phyloP scores from a whole-genome alignment of 1,284 basidiomycete species.

The Leccinum insolens region DNA sequence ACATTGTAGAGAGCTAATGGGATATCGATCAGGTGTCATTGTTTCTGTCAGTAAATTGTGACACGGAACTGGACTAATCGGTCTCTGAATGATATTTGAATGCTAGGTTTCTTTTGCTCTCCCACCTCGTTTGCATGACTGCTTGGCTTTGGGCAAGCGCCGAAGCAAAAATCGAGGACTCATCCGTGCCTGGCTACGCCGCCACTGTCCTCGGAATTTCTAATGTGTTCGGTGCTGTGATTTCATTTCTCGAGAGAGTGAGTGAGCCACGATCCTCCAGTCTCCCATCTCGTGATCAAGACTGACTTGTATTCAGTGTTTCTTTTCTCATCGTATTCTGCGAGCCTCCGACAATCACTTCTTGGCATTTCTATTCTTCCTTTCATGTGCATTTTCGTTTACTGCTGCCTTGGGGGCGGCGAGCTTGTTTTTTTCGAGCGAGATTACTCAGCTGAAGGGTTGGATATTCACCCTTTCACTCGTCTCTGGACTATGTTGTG shows the following conservation, averaged over 20 bases:
- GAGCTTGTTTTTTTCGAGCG: conserved; percentile 20
- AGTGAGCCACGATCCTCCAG: conserved; percentile 11
- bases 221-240: conserved; percentile 14
- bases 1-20: conserved; percentile 7
- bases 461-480: conserved; percentile 26
- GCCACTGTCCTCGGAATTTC: conserved; percentile 25
- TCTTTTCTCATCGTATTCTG: conserved; percentile 26
- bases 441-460: conserved; percentile 4
- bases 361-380: conserved; percentile 17
- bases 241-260: conserved; percentile 25
- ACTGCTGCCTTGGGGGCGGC: conserved; percentile 26
- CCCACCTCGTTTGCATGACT: conserved; percentile 18
- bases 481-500: conserved; percentile 24
- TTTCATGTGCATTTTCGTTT: conserved; percentile 25
- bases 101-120: conserved; percentile 21
- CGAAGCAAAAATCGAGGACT: not conserved
- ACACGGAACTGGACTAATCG: not conserved
- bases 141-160: conserved; percentile 26
- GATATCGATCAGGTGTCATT: conserved; percentile 18
- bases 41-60: conserved; percentile 21
- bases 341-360: conserved; percentile 19
- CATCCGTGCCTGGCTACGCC: conserved; percentile 14
- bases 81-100: conserved; percentile 10
- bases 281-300: not conserved
- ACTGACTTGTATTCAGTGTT: conserved; percentile 16